Evolutionary conservation across 1,139 yeast species (phyloP), one percentile per base, ranked within the genome.

Genomic region (Kluyveromyces sp.): DNA sequence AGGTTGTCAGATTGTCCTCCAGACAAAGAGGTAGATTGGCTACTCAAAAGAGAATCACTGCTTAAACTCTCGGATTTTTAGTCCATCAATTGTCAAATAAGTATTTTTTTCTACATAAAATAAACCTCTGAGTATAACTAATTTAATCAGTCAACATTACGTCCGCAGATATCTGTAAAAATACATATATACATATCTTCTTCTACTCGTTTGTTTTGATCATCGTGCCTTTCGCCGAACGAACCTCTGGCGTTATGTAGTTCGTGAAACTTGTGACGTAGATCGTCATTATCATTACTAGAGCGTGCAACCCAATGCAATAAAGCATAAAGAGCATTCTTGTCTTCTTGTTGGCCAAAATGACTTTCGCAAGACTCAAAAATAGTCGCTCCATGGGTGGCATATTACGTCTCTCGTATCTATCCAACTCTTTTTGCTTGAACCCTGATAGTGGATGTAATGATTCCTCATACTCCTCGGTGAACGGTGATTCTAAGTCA

Each of bases 21-120:
- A 87, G 96, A 83, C 96, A 88, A 79, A 83, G 79, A 75, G 96
- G 95, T 74, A 85, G 94, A 79, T 77, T 83, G 69, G 82, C 89
- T 70, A 71, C 87, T 71, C 90, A 83, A 78, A 85, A 86, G 83
- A 76, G 79, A 67, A 72, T 77, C 61, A 64, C 81, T 65, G 78
- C 78, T 69, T 69, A 68, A 66, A 53, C 39, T 32, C 8, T 33
- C 10, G 34, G 39, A 37, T 37, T 21, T 37, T 26, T 27, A 6
- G 15, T 26, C 34, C 32, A 33, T 35, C 15, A 27, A 39, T 37
- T 28, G n/a, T 37, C 29, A 37, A 37, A 37, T n/a, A 28, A 37
- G 27, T 28, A 37, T 37, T 31, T 26, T 41, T 34, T 37, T 37
- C n/a, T 37, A 37, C 39, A 37, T 7, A 31, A 34, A 34, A n/a